Evolutionary conservation across 2,329 filamentous ascomycete genomes (phyloP), one percentile per base, ranked within the genome.

Genomic region (Hypomyces rosellus): DNA sequence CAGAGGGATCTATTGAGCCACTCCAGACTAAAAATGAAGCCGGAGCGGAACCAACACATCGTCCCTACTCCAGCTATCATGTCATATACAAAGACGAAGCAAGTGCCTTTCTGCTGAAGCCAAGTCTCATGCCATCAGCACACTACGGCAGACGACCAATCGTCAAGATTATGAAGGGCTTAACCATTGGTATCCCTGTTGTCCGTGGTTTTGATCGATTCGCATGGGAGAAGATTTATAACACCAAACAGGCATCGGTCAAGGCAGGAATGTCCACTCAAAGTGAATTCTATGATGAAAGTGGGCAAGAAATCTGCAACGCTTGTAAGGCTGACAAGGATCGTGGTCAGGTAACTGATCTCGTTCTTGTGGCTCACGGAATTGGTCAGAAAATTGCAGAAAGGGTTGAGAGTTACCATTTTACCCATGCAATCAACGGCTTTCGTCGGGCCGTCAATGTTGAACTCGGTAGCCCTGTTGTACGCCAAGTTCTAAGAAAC

Each of bases 341-440:
- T 39, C 75, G 75, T 25, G 83, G 83, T 2, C 82, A 84, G 54
- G 88, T 95, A 5, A 92, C 87, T 1, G 93, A 99, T 62, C 74
- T 99, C 7, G 81, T 97, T 2, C 76, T 99, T 4, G 89, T 97
- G 9, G 88, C 93, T 40, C 93, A 99, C 62, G 93, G 93, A 2
- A 97, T 99, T 56, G 93, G 93, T 0, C 93, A 99, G 66, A 97
- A 99, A 65, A 78, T 97, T 45, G 95, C 91, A 0, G 90, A 99
- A 65, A 79, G 91, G 12, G 89, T 97, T 54, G 92, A 97, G 67
- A 96, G 89, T 59, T 99, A 91, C 61, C 89, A 97, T 66, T 99
- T 99, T 61, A 99, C 93, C 0, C 92, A 97, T 65, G 88, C 90
- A 5, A 92, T 97, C 64, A 97, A 96, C 62, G 81, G 85, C 0